Evolutionary conservation across 441 rosid genomes (phyloP).

Genomic region (Raphanus hybrid): DNA sequence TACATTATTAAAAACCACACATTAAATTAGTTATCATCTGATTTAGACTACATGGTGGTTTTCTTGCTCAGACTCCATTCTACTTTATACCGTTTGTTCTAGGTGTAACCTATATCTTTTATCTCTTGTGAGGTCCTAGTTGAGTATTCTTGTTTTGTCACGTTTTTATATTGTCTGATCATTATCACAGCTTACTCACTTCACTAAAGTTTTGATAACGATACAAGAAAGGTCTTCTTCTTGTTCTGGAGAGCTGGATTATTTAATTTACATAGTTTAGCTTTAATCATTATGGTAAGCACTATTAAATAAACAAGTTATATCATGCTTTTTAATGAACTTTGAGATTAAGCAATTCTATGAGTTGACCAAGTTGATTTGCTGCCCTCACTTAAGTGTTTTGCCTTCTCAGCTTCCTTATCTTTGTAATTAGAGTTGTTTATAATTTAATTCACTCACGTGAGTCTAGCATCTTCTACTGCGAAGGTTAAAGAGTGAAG

Average conservation of each 20-base stretch:
- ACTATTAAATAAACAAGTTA: slow-evolving; percentile 31
- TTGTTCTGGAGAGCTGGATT: slow-evolving; percentile 18
- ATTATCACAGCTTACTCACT: slow-evolving; percentile 24
- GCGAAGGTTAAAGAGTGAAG: slow-evolving; percentile 3
- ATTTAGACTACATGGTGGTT: slow-evolving; percentile 54
- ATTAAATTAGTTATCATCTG: slow-evolving; percentile 32
- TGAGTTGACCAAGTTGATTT: slow-evolving; percentile 45
- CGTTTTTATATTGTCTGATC: slow-evolving; percentile 19
- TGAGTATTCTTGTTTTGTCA: slow-evolving; percentile 12
- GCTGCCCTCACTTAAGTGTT: slow-evolving; percentile 37
- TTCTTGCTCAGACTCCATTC: slow-evolving; percentile 60
- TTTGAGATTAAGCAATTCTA: slow-evolving; percentile 12
- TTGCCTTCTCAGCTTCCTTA: slow-evolving; percentile 47
- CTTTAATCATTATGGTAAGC: slow-evolving; percentile 18
- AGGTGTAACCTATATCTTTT: slow-evolving; percentile 31
- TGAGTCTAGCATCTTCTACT: background rate
- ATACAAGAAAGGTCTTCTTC: slow-evolving; percentile 18
- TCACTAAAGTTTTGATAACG: slow-evolving; percentile 6
- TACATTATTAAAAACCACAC: slow-evolving; percentile 40
- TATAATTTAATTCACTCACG: slow-evolving; percentile 15
- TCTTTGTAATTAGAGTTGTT: slow-evolving; percentile 34
- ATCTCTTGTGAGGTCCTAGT: slow-evolving; percentile 27
- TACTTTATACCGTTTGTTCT: slow-evolving; percentile 40
- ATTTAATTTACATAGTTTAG: slow-evolving; percentile 5
- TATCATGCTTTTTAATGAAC: slow-evolving; percentile 1